Base-by-base conservation (phyloP, 164 flowering plant species). In the Litsea cubeba region DNA sequence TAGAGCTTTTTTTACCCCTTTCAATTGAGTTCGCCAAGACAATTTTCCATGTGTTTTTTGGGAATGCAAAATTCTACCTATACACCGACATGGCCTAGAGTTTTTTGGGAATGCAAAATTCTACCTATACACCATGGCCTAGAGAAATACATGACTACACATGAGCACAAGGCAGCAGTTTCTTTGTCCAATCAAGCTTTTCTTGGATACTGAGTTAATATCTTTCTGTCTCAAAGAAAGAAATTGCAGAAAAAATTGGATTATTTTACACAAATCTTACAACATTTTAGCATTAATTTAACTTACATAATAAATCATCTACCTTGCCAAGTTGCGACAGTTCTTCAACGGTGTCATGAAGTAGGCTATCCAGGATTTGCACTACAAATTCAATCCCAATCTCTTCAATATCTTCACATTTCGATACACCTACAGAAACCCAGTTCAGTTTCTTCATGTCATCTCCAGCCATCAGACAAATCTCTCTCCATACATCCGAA, bases 271-370 rank as follows among this genome's bases (percentile, higher is more conserved):
- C 79, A 77, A 77, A 72, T 73, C 72, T 50, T 26, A 62, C 49
- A 51, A 46, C 12, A 40, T 28, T 72, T 30, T 10, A 32, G 23
- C 5, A 71, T 65, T 58, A 71, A 71, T 40, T 40, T 40, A 40
- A 40, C 46, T 40, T 40, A 40, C 46, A 40, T 40, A 8, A 40
- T 40, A 40, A 40, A 40, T 40, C 46, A 40, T 40, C 46, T 40
- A 7, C 46, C 11, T 40, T 40, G 11, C 46, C 8, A 40, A 40
- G 57, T 40, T 17, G 15, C 6, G 28, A 50, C 20, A 85, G 70
- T 76, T 84, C 82, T n/a, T 62, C 68, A 71, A 87, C 77, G 14
- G 85, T 50, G 63, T 90, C 94, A 12, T 75, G 75, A 63, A 90
- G 60, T 74, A 90, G 72, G 26, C 76, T 78, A 70, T 87, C 87